Conservation (phyloP, 2,329 filamentous ascomycete genomes). For the Verruconis gallopava region DNA sequence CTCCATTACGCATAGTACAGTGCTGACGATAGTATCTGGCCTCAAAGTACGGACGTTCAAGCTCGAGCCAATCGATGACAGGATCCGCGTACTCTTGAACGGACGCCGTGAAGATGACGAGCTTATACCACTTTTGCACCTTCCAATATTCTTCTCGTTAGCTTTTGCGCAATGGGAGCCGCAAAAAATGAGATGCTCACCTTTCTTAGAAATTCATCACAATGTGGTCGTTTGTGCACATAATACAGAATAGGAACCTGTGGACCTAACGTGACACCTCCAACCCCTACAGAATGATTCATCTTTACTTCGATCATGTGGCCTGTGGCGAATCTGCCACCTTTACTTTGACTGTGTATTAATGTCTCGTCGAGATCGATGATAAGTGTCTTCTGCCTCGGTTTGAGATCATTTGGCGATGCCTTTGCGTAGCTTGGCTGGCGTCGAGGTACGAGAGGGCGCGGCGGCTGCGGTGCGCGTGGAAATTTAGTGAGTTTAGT, state of each 20-base stretch:
- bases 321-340: conserved; percentile 85
- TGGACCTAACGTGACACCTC: conserved; percentile 57
- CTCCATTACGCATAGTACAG: conserved; percentile 88
- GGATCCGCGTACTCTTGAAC: conserved; percentile 98
- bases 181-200: conserved; percentile 29
- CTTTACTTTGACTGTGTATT: conserved; percentile 96
- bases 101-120: conserved; percentile 91
- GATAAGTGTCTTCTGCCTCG: conserved; percentile 73
- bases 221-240: conserved; percentile 93
- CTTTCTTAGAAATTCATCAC: conserved; percentile 88
- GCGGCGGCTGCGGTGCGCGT: conserved; percentile 74
- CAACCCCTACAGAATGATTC: conserved; percentile 55
- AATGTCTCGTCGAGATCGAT: conserved; percentile 93
- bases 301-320: conserved; percentile 98
- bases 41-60: conserved; percentile 91
- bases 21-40: conserved; percentile 92
- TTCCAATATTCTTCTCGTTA: conserved; percentile 25
- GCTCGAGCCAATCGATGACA: conserved; percentile 96
- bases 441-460: conserved; percentile 76
- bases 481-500: conserved; percentile 74
- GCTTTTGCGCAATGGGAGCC: background rate
- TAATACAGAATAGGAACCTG: conserved; percentile 97
- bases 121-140: conserved; percentile 95
- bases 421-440: conserved; percentile 68
- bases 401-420: conserved; percentile 17